Percentiles rank a stretch among this genome's conserved stretches.
Conservation (phyloP, 2,329 filamentous ascomycete genomes). For the Colletotrichum destructivum region DNA sequence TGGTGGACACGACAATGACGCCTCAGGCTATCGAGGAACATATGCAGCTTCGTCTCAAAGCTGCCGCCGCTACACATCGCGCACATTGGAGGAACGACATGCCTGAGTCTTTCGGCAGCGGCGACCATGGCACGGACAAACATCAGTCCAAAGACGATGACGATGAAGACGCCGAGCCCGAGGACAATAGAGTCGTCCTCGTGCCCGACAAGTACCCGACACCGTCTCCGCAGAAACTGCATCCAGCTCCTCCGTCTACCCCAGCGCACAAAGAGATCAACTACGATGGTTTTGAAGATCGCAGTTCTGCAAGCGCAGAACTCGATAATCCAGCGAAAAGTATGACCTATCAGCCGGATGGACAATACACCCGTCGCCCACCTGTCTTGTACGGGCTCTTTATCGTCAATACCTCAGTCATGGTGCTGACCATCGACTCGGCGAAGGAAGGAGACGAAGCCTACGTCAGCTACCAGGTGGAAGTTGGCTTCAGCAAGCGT, state of each 20-base stretch:
- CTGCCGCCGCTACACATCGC: conserved; percentile 54
- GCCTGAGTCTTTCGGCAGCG: not conserved
- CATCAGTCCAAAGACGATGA: conserved; percentile 14
- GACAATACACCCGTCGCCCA: conserved; percentile 43
- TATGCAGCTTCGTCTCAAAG: conserved; percentile 55
- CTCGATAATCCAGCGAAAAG: not conserved
- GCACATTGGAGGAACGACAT: conserved; percentile 51
- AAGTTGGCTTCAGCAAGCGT: conserved; percentile 56
- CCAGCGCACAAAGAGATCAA: not conserved
- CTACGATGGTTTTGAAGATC: not conserved
- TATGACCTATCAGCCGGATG: too few species aligned
- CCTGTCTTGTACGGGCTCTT: conserved; percentile 62
- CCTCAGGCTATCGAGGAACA: conserved; percentile 52
- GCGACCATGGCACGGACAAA: not conserved
- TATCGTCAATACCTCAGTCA: conserved; percentile 56
- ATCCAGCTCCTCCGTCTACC: not conserved
- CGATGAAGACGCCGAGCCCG: conserved; percentile 35
- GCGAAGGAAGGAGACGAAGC: conserved; percentile 51
- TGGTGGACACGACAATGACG: conserved; percentile 51
- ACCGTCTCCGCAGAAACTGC: conserved; percentile 21
- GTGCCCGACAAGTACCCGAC: conserved; percentile 38
- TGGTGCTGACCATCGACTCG: conserved; percentile 58
- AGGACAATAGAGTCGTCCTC: conserved; percentile 39
- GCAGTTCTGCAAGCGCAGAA: not conserved
- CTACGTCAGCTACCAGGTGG: conserved; percentile 61